Percentiles rank a stretch among this genome's conserved stretches.
These are phyloP conservation scores for Chloridella minuta DNA, from an alignment of 352 stramenopile species.

Conservation along the genomic window DNA sequence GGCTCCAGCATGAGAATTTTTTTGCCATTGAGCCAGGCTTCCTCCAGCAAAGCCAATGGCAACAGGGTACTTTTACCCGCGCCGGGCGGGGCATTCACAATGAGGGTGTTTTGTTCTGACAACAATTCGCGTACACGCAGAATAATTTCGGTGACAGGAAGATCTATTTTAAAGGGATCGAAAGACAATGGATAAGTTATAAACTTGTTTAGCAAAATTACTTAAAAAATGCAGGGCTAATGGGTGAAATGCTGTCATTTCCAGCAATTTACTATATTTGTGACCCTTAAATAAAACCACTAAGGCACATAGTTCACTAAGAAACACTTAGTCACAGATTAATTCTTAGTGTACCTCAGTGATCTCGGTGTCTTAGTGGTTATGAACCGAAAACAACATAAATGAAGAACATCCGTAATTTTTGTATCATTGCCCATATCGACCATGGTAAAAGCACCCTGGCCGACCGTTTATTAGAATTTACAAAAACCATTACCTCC, in stretches of 20 bases:
- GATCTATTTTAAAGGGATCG: constrained; percentile 1
- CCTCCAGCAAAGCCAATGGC: background rate
- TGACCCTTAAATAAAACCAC: background rate
- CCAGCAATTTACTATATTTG: background rate
- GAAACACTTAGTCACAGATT: background rate
- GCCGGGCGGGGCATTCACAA: background rate
- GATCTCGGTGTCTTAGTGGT: background rate
- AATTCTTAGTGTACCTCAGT: background rate
- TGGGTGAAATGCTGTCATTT: background rate
- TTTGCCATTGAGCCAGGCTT: background rate
- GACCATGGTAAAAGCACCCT: constrained; percentile 54
- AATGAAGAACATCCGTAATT: constrained; percentile 33
- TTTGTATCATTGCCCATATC: constrained; percentile 56
- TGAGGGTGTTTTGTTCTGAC: background rate
- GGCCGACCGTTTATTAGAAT: constrained; percentile 32
- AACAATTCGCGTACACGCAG: background rate
- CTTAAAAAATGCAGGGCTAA: no score
- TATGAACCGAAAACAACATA: background rate
- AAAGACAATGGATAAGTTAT: no score
- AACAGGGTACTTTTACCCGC: background rate
- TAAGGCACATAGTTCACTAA: background rate
- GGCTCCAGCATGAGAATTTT: background rate
- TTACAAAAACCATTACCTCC: background rate
- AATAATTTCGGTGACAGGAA: background rate
- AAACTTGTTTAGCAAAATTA: no score